phyloP scores from a whole-genome alignment of 1,139 yeast genomes.

The Saccharomycopsis hybrid region DNA sequence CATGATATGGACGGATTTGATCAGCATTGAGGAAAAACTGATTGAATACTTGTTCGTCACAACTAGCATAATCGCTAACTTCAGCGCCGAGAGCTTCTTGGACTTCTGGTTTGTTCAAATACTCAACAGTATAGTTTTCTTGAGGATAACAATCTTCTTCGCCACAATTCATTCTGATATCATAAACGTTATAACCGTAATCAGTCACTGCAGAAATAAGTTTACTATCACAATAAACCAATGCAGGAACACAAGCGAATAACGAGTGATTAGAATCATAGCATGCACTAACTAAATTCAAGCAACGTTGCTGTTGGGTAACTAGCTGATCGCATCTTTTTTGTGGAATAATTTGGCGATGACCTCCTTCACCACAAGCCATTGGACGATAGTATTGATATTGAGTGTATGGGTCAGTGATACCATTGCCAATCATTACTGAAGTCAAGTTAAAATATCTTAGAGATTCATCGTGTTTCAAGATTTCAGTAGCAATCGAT shows the following conservation, averaged over 20 bases:
- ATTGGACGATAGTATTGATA: constrained; percentile 66
- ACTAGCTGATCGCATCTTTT: constrained; percentile 56
- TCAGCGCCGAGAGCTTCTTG: constrained; percentile 57
- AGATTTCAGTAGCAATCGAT: constrained; percentile 65
- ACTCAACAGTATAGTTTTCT: constrained; percentile 47
- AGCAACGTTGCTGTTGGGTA: constrained; percentile 49
- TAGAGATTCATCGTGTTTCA: constrained; percentile 34
- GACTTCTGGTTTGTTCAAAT: constrained; percentile 53
- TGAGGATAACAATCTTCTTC: constrained; percentile 54
- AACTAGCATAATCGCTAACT: constrained; percentile 43
- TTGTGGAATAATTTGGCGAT: constrained; percentile 55
- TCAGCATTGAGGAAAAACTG: constrained; percentile 57
- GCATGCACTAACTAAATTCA: constrained; percentile 42
- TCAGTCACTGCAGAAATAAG: constrained; percentile 47
- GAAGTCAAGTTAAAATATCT: constrained; percentile 63
- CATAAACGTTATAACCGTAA: constrained; percentile 65
- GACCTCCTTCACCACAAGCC: constrained; percentile 83
- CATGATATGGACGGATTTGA: constrained; percentile 59
- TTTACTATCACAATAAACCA: constrained; percentile 34
- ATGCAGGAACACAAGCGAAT: constrained; percentile 45
- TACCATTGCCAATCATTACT: constrained; percentile 76
- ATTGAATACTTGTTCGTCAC: constrained; percentile 49
- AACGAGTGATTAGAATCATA: constrained; percentile 35
- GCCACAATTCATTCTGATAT: constrained; percentile 54
- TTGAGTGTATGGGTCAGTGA: constrained; percentile 70